Evolutionary conservation across 2,329 filamentous ascomycete species (phyloP), one percentile per base, ranked within the genome.

Genomic region (Didymella exigua): DNA sequence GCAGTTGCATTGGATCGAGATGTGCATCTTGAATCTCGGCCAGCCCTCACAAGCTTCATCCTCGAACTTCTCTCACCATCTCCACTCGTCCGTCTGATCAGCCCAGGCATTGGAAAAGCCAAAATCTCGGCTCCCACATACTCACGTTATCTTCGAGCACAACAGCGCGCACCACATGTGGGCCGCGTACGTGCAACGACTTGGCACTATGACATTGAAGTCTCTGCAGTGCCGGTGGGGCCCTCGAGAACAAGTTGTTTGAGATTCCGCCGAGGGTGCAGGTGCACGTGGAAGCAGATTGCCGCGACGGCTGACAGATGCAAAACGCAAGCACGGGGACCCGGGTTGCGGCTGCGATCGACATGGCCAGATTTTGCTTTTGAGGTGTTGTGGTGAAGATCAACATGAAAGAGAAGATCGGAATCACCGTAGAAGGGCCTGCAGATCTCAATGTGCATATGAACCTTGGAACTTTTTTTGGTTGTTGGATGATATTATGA

Each of bases 171-270:
- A 27, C 31, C 27, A 21, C 18, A 38, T 26, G 45, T n/a, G 7
- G 45, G 47, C 47, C 30, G 45, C 45, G 26, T 48, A 41, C 31
- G 21, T 40, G 27, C 27, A 43, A 21, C 26, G 16, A 4, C 40
- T 40, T 27, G 19, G 36, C 45, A 40, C 21, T 30, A 13, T 34
- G 14, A 8, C 1, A 24, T 23, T n/a, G n/a, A 27, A 49, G 29
- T 41, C n/a, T 49, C 37, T 49, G 46, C 46, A 10, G 46, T 49
- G 34, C n/a, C n/a, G 16, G 46, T 49, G 46, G 46, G 46, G 9
- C 45, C n/a, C n/a, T 41, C 36, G 29, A 37, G 37, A 41, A 36
- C 46, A 11, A 42, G 29, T 19, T 29, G 46, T 49, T 49, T 44
- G 30, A 37, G 30, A 13, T 29, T 33, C 40, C 23, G 38, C 31